These are phyloP conservation scores for Abortiporus biennis DNA, from an alignment of 1,284 basidiomycete species.

Conservation along the genomic window DNA sequence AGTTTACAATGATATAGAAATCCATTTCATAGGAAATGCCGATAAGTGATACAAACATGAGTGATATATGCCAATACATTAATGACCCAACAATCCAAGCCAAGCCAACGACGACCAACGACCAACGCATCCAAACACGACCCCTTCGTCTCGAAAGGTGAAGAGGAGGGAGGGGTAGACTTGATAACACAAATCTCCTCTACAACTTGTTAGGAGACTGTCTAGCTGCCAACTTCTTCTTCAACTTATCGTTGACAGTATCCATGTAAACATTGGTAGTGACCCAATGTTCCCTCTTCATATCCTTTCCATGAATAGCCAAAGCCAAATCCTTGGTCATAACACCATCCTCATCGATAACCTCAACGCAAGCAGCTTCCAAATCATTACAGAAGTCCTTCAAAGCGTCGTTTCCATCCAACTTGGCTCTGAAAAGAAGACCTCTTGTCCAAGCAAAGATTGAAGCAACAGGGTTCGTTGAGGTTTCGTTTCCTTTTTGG, in stretches of 20 bases:
- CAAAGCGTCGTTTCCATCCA: constrained; percentile 81
- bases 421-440: constrained; percentile 87
- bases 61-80: no score
- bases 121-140: no score
- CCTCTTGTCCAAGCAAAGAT: constrained; percentile 99
- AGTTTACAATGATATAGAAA: no score
- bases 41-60: no score
- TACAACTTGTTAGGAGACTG: background rate
- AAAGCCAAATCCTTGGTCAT: constrained; percentile 98
- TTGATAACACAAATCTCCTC: no score
- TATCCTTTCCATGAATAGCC: constrained; percentile 88
- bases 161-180: no score
- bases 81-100: no score
- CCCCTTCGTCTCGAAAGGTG: no score
- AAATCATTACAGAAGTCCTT: constrained; percentile 75
- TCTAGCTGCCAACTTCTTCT: constrained; percentile 40
- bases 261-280: constrained; percentile 90
- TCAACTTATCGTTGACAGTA: constrained; percentile 70
- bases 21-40: no score
- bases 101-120: no score
- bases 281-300: constrained; percentile 93
- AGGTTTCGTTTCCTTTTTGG: constrained; percentile 94
- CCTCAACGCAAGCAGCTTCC: constrained; percentile 86
- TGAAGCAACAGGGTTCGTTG: constrained; percentile 96
- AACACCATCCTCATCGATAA: constrained; percentile 84